phyloP scores from a whole-genome alignment of 352 stramenopile genomes.

The Pythium sukuiense region DNA sequence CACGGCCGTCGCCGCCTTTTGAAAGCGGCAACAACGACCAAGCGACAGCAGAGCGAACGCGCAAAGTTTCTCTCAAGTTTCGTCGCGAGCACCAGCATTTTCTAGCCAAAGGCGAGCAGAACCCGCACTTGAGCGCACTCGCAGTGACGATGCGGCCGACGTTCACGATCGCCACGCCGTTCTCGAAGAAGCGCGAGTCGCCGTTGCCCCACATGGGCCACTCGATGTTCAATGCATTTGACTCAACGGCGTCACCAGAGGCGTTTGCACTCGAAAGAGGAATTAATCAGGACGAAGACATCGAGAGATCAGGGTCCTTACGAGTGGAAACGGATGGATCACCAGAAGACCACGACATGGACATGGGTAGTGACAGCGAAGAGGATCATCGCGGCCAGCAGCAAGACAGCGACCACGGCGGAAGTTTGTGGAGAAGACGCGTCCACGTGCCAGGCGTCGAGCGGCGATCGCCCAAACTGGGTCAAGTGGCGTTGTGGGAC shows the following conservation, averaged over 20 bases:
- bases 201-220: conserved; percentile 20
- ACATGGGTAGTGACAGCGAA: conserved; percentile 16
- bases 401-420: not conserved
- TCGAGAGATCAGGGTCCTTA: not conserved
- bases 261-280: conserved; percentile 13
- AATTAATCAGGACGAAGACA: conserved; percentile 23
- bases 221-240: conserved; percentile 31
- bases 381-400: not conserved
- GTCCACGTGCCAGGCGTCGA: conserved; percentile 18
- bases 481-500: conserved; percentile 28
- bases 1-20: not conserved
- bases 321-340: not conserved
- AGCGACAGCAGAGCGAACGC: conserved; percentile 15
- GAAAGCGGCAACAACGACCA: not conserved
- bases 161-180: conserved; percentile 12
- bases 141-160: conserved; percentile 16
- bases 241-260: conserved; percentile 29
- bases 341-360: conserved; percentile 10
- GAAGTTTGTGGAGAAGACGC: conserved; percentile 29
- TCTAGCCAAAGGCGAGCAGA: conserved; percentile 2
- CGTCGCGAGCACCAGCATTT: conserved; percentile 27
- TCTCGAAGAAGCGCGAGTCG: conserved; percentile 6
- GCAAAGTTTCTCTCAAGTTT: conserved; percentile 28
- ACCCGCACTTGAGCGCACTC: conserved; percentile 10
- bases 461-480: conserved; percentile 26